These are phyloP conservation scores for Trebouxia sp. DNA, from an alignment of 139 green algal species.

Conservation along the genomic window DNA sequence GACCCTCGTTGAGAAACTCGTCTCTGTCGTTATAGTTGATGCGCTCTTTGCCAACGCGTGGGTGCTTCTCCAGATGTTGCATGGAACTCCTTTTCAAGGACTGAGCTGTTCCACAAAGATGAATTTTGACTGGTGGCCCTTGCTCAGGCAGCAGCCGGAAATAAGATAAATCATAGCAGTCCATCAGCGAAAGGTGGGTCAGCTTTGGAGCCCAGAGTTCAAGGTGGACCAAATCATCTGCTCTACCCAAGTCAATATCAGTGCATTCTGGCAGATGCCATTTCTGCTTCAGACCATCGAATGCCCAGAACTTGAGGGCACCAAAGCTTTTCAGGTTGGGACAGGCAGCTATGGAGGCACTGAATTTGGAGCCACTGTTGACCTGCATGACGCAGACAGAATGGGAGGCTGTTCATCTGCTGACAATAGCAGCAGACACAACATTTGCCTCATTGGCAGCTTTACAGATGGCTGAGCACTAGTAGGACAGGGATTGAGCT, in stretches of 20 bases:
- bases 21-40: background rate
- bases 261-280: background rate
- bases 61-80: background rate
- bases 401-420: too few species aligned
- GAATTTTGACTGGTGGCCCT: background rate
- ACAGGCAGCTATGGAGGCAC: background rate
- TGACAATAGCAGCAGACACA: too few species aligned
- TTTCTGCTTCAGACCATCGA: conserved; percentile 1
- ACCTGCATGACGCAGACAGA: too few species aligned
- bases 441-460: too few species aligned
- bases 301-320: background rate
- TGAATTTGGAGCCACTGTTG: background rate
- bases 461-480: background rate
- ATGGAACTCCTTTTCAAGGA: background rate
- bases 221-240: background rate
- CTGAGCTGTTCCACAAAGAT: background rate
- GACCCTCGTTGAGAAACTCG: too few species aligned
- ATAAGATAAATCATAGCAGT: background rate
- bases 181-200: background rate
- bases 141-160: background rate
- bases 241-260: background rate
- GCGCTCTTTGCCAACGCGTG: background rate
- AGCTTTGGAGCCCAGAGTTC: background rate
- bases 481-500: background rate
- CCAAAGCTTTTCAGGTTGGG: background rate